Evolutionary conservation across 768 basidiomycete genomes (phyloP).

Genomic region (Boletus rubescentipes): DNA sequence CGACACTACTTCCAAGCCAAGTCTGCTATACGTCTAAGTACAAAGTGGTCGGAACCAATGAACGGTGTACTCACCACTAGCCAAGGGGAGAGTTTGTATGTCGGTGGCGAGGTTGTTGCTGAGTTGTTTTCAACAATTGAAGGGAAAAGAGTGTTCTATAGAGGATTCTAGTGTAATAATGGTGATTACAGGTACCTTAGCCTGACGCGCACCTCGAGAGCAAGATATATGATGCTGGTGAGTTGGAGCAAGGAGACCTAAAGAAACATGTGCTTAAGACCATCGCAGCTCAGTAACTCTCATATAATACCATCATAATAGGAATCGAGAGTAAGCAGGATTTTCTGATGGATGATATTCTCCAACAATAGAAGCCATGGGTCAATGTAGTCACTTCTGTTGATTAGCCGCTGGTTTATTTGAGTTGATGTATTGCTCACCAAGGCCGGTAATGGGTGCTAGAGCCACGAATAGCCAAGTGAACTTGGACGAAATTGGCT

Average conservation of each 20-base stretch:
- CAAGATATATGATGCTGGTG: constrained; percentile 11
- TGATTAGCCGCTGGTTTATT: not conserved
- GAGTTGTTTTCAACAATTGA: not conserved
- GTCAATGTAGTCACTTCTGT: constrained; percentile 13
- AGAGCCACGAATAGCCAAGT: not conserved
- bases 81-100: not conserved
- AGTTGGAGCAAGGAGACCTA: constrained; percentile 26
- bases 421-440: constrained; percentile 2
- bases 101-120: not conserved
- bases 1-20: constrained; percentile 23
- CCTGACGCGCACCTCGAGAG: not conserved
- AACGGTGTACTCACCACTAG: constrained; percentile 8
- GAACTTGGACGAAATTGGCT: too few relatives aligned
- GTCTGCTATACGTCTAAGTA: constrained; percentile 5
- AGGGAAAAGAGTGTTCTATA: constrained; percentile 1
- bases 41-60: too few relatives aligned
- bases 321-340: not conserved
- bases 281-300: not conserved
- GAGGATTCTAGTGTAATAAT: too few relatives aligned
- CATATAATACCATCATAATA: constrained; percentile 20
- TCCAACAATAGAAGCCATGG: constrained; percentile 26
- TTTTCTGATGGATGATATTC: constrained; percentile 13
- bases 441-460: constrained; percentile 13
- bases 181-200: too few relatives aligned
- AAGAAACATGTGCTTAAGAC: not conserved